phyloP scores from a whole-genome alignment of 1,139 yeast species.

The Diutina mesorugosa region DNA sequence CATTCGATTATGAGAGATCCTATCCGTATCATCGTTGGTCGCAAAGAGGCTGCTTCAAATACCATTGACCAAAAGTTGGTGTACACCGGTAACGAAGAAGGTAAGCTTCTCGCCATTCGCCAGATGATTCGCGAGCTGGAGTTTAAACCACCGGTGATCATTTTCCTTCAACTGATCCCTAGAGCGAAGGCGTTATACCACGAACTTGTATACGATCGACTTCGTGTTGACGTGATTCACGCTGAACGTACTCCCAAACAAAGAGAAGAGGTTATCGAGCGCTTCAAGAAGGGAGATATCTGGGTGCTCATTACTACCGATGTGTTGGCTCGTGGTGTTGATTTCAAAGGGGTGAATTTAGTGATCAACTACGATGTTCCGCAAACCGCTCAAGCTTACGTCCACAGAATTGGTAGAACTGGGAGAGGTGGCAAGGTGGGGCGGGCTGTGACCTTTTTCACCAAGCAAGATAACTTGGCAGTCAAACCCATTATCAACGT shows the following conservation, averaged over 20 bases:
- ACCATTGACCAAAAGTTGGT: conserved; percentile 75
- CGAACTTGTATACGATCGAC: conserved; percentile 78
- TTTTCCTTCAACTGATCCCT: conserved; percentile 81
- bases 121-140: conserved; percentile 79
- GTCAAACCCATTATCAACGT: conserved; percentile 83
- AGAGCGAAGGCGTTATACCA: conserved; percentile 94
- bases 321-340: conserved; percentile 92
- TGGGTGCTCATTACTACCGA: conserved; percentile 98
- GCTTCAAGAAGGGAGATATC: conserved; percentile 78
- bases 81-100: conserved; percentile 90
- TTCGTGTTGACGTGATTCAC: conserved; percentile 91
- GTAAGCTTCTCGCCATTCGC: conserved; percentile 81
- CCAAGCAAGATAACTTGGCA: conserved; percentile 72
- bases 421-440: conserved; percentile 92
- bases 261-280: conserved; percentile 72
- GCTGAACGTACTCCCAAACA: conserved; percentile 89
- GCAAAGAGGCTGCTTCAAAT: conserved; percentile 82
- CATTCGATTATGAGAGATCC: conserved; percentile 76
- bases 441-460: conserved; percentile 81
- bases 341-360: conserved; percentile 87
- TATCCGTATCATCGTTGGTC: conserved; percentile 80
- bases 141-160: conserved; percentile 84
- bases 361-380: conserved; percentile 97
- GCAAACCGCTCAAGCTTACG: conserved; percentile 85
- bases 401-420: conserved; percentile 96